Base-by-base conservation (phyloP, 345 rosid species). In the Populus ilicifolia region DNA sequence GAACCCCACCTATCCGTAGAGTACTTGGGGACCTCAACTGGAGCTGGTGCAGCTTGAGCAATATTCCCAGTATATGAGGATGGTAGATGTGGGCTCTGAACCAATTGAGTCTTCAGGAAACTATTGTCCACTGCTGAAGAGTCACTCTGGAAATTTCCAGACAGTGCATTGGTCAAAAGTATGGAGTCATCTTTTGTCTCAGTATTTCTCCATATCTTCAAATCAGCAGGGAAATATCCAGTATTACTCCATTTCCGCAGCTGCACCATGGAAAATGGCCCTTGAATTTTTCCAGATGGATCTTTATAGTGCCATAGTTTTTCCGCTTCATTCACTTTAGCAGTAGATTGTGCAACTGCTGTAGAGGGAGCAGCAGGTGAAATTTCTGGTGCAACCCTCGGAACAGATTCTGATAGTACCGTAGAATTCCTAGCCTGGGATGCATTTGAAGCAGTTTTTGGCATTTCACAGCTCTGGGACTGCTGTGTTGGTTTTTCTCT, bases 201-300 rank as follows among this genome's bases (percentile, higher is more conserved):
- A 2, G 63, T 72, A 44, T 86, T 80, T 80, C 77, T 92, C 99
- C 99, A 96, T 80, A 96, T 91, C 84, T 82, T 89, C 86, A 96
- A 82, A 65, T 92, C 90, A 68, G 89, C 56, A 66, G 99, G 99
- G 76, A 96, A 96, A 84, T 96, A 94, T 56, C 98, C 97, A 70
- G 94, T 91, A 73, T 84, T 89, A 85, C 75, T 96, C 99, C 99
- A 96, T 85, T 94, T 96, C 74, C 95, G 93, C 73, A 96, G 91
- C 87, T 94, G 98, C 71, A 89, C 91, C 76, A 94, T 87, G 6
- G 99, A 94, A 83, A 96, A 96, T 65, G 99, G 97, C 38, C 99
- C 99, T 82, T 96, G 99, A 46, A 87, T 83, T 83, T 96, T 96
- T 74, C 97, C 98, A 77, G 98, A 85, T 65, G 99, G 99, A 88